Conservation (phyloP, 177 flowering plant species). For the Tripterygium wilfordii region DNA sequence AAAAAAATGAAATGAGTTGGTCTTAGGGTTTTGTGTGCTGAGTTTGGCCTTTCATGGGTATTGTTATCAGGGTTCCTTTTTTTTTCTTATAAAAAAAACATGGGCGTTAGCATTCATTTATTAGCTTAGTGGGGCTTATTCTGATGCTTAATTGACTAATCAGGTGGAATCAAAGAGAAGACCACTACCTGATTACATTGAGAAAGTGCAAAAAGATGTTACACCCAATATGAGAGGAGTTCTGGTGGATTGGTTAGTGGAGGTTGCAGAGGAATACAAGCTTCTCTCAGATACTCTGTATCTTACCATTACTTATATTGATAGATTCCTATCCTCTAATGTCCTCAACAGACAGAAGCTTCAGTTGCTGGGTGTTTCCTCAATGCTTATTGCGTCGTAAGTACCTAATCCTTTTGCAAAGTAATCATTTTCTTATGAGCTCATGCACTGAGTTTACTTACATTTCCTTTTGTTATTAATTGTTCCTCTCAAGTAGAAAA, state of each 20-base stretch:
- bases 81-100: too few relatives aligned
- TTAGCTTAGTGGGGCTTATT: neutral
- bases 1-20: too few relatives aligned
- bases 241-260: slow-evolving; percentile 57
- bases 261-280: slow-evolving; percentile 53
- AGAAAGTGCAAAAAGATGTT: slow-evolving; percentile 39
- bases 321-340: slow-evolving; percentile 35
- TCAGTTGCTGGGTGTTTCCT: slow-evolving; percentile 54
- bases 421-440: neutral
- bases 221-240: slow-evolving; percentile 38
- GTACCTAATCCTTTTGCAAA: neutral
- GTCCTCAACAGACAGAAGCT: slow-evolving; percentile 28
- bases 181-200: slow-evolving; percentile 35
- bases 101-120: too few relatives aligned
- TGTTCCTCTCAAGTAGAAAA: slow-evolving; percentile 37
- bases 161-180: slow-evolving; percentile 35
- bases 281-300: slow-evolving; percentile 47
- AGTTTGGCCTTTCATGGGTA: too few relatives aligned
- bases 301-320: slow-evolving; percentile 35
- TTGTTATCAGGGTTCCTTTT: too few relatives aligned
- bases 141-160: neutral
- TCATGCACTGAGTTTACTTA: neutral
- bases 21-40: too few relatives aligned
- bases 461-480: neutral
- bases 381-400: slow-evolving; percentile 59